A percentile compares a stretch with the other conserved stretches of the same genome.
phyloP scores from a whole-genome alignment of 257 asterid species.

The Parsonsia alboflavescens region DNA sequence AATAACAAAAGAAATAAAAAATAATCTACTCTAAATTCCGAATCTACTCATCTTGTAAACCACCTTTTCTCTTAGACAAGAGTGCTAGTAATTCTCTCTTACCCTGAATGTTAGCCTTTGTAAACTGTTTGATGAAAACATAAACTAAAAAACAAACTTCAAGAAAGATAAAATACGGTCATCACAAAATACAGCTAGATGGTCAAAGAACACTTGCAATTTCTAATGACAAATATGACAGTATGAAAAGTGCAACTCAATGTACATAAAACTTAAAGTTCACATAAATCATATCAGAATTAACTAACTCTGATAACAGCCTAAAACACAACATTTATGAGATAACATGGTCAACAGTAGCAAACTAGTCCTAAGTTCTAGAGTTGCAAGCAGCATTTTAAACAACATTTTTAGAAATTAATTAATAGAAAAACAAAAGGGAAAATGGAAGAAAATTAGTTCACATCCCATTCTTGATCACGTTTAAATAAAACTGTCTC shows the following conservation, averaged over 20 bases:
- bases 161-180: background rate
- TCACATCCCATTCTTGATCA: background rate
- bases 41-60: background rate
- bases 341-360: background rate
- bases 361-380: background rate
- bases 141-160: background rate
- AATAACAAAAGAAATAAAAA: too few relatives aligned
- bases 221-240: background rate
- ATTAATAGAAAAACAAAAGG: background rate
- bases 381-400: background rate
- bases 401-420: background rate
- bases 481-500: background rate
- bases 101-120: background rate
- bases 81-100: background rate
- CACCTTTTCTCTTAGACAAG: background rate
- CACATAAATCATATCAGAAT: background rate
- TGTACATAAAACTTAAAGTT: background rate
- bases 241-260: background rate
- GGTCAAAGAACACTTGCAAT: background rate
- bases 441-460: background rate
- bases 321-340: background rate
- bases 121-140: background rate
- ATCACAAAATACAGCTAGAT: background rate
- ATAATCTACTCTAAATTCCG: too few relatives aligned
- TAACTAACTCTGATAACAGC: background rate